Evolutionary conservation across 169 alveolate species (phyloP), one percentile per base, ranked within the genome.

Genomic region (Cyclospora cayetanensis): DNA sequence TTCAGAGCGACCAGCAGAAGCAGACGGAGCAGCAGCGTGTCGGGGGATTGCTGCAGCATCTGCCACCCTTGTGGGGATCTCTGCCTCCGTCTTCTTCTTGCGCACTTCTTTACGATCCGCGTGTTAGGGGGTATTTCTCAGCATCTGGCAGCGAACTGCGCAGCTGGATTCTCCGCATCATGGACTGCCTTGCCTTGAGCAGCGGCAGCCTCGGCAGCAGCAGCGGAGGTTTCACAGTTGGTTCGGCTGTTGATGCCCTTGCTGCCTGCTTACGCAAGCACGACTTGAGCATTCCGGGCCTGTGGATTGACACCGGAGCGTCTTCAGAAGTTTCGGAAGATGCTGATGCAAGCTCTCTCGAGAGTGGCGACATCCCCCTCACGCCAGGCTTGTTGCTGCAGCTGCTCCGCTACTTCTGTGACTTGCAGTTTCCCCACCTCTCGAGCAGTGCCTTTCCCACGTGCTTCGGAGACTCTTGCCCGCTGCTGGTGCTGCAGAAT

Each of bases 391-490:
- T 77, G 88, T 42, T 77, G 66, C 68, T 77, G 88, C 88, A 77
- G 88, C 88, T 77, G 70, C 88, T 77, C 46, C 66, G 88, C 34
- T 29, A 9, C 12, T 46, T 77, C 88, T 77, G 88, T 77, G 88
- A 77, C 39, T 9, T 77, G 29, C 39, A 70, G 35, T 12, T 77
- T 12, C 70, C 66, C 11, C 88, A 77, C 63, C 66, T 77, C 4
- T 77, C 52, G 72, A 46, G 88, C 50, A 77, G 50, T 50, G 50
- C 72, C 46, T 29, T 46, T n/a, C 88, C 88, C 5, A 50, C 72
- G 3, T 66, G 72, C 68, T 50, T 77, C 11, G 88, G 88, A 4
- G 88, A 77, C 88, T 37, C 39, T 29, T 77, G 88, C 68, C 88
- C 88, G 27, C 88, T 70, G 35, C 70, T 77, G 80, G 29, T 31